Base-by-base conservation (phyloP, 495 filamentous ascomycete species). In the Annulohypoxylon maeteangense region DNA sequence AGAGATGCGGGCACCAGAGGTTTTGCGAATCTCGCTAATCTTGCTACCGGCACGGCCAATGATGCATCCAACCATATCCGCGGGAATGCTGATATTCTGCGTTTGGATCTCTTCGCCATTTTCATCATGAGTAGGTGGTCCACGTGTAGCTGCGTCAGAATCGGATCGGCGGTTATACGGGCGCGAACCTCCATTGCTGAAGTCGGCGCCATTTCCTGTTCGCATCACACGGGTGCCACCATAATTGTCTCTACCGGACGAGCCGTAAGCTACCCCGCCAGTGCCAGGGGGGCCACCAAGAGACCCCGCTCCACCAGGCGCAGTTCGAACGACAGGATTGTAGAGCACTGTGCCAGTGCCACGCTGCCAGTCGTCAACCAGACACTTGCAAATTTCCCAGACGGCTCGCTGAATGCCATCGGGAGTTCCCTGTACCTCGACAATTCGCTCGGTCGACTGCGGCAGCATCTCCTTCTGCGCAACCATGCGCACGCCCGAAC, bases 41-140 rank as follows among this genome's bases (percentile, higher is more conserved):
- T 98, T 99, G 84, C 86, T 92, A 60, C 95, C 95, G 45, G 83
- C 92, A 60, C 94, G 90, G 64, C 95, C 95, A 78, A 99, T 99
- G 83, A 99, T 99, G 83, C 95, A 99, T 61, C 95, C 95, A 81
- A 99, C 95, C 95, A 99, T 99, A 82, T 99, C 95, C 22, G 95
- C 91, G 31, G 95, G 95, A 75, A 99, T 99, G 82, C 93, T 97
- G 84, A 99, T 99, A 81, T 98, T 98, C 76, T 99, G 96, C 5
- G 95, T 99, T 81, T 97, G 95, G 55, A 98, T 90, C 79, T 97
- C 95, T 78, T 99, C 96, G 50, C 96, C 95, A 62, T 98, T 95
- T 77, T 98, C 96, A 60, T 94, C 93, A 65, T 93, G 88, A 61
- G 93, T 91, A 25, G 93, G 92, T 53, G 91, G 91, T 23, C 86